phyloP scores from a whole-genome alignment of 805 yeast genomes.

The Cyberlindnera suaveolens region DNA sequence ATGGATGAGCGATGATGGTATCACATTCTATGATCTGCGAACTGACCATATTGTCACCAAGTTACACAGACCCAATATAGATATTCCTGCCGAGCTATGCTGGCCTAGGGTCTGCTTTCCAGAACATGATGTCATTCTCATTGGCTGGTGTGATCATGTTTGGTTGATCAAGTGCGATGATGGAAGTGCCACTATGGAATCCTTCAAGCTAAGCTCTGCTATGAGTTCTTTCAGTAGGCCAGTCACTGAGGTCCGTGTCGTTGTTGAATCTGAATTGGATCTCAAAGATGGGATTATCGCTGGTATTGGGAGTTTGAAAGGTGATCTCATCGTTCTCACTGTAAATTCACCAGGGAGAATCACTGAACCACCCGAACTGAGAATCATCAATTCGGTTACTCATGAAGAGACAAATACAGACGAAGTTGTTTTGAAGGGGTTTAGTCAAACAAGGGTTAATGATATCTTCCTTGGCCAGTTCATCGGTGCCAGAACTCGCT shows the following conservation, averaged over 20 bases:
- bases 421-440: constrained; percentile 59
- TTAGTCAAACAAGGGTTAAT: constrained; percentile 41
- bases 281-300: constrained; percentile 48
- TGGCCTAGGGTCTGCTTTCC: constrained; percentile 73
- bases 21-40: constrained; percentile 56
- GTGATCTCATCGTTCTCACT: constrained; percentile 61
- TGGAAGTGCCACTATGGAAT: constrained; percentile 3
- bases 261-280: constrained; percentile 34
- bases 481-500: constrained; percentile 37
- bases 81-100: constrained; percentile 66
- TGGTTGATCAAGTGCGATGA: constrained; percentile 57
- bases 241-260: constrained; percentile 29
- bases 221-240: constrained; percentile 45
- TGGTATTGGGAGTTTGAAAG: constrained; percentile 73
- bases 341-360: constrained; percentile 33
- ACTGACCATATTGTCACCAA: constrained; percentile 42
- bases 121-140: constrained; percentile 57
- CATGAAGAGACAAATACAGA: constrained; percentile 77
- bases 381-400: constrained; percentile 54
- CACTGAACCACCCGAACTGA: constrained; percentile 61
- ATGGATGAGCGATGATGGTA: constrained; percentile 84
- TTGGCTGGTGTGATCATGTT: constrained; percentile 80
- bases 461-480: constrained; percentile 67
- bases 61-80: constrained; percentile 47
- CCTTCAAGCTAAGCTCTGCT: constrained; percentile 30